Conservation (phyloP, 2,329 filamentous ascomycete genomes). For the Westerdykella sp. region DNA sequence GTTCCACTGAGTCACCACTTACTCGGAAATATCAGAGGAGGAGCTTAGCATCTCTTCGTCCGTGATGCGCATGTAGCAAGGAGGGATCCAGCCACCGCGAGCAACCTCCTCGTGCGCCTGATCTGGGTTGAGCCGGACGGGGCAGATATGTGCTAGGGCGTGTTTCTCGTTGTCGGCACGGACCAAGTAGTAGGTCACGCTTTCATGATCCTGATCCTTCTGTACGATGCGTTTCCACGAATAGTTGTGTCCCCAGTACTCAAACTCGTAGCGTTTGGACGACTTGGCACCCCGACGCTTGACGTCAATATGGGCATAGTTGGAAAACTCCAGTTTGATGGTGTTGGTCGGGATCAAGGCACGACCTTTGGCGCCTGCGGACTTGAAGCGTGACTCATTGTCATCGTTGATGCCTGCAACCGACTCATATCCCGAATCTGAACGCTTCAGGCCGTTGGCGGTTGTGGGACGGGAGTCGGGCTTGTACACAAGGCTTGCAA, state of each 20-base stretch:
- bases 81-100: conserved; percentile 84
- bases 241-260: conserved; percentile 87
- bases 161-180: conserved; percentile 56
- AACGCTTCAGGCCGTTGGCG: conserved; percentile 44
- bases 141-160: conserved; percentile 75
- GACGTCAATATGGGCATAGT: conserved; percentile 89
- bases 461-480: conserved; percentile 45
- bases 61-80: conserved; percentile 84
- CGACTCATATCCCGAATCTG: conserved; percentile 55
- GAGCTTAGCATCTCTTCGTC: conserved; percentile 64
- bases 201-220: conserved; percentile 56
- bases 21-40: conserved; percentile 81
- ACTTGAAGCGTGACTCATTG: conserved; percentile 26
- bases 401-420: conserved; percentile 24
- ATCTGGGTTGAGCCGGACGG: conserved; percentile 65
- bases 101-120: conserved; percentile 65
- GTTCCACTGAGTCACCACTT: conserved; percentile 39
- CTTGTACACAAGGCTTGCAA: conserved; percentile 52
- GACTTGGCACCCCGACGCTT: conserved; percentile 60
- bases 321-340: conserved; percentile 90
- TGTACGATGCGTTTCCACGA: conserved; percentile 71
- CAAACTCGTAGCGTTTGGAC: conserved; percentile 77
- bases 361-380: conserved; percentile 35
- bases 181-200: conserved; percentile 73
- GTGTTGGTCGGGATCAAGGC: conserved; percentile 59